Conservation (phyloP, 331 rosid species). For the Ulmus americana region DNA sequence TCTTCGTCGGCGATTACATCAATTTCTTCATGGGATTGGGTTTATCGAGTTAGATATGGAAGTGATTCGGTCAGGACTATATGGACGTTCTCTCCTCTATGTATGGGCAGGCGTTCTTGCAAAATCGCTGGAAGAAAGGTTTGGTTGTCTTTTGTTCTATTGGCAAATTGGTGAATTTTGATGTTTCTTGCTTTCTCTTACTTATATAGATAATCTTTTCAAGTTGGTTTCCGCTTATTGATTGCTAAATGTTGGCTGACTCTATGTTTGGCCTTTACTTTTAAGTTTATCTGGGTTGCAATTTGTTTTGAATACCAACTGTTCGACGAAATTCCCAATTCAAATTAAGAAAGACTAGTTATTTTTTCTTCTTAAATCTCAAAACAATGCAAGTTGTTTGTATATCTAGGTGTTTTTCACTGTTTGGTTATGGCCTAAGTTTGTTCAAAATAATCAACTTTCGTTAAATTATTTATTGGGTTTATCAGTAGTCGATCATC, state of each 20-base stretch:
- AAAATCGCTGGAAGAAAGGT: conserved; percentile 96
- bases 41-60: neutral
- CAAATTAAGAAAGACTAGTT: neutral
- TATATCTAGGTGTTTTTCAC: neutral
- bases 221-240: neutral
- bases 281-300: neutral
- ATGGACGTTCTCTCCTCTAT: conserved; percentile 54
- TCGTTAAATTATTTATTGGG: too few species aligned
- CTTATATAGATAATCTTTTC: neutral
- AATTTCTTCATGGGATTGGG: conserved; percentile 19
- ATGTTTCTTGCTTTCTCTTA: neutral
- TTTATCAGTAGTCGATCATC: too few species aligned
- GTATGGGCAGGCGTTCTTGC: conserved; percentile 92
- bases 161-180: neutral
- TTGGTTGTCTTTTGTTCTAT: neutral
- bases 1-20: conserved; percentile 26
- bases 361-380: neutral
- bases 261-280: neutral
- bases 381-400: neutral
- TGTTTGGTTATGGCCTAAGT: neutral
- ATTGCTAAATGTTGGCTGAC: neutral
- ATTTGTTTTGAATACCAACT: conserved; percentile 26
- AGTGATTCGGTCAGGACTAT: conserved; percentile 35
- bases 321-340: conserved; percentile 40
- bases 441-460: too few species aligned